Conservation (phyloP, 306 rosid species). For the Lablab purpureus region DNA sequence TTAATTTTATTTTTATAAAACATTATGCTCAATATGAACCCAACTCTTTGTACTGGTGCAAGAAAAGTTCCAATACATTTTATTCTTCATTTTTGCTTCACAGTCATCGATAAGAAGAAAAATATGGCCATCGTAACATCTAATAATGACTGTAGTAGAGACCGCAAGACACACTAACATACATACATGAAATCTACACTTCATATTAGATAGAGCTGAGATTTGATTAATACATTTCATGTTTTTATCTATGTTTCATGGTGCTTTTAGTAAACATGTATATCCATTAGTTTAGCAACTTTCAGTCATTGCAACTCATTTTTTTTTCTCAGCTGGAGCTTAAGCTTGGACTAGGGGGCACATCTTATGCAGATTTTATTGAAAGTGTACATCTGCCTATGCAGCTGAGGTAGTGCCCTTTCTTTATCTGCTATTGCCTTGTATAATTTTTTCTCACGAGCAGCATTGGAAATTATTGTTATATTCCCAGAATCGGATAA, state of each 20-base stretch:
- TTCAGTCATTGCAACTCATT: conserved; percentile 1
- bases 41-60: conserved; percentile 16
- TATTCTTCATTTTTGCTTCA: conserved; percentile 18
- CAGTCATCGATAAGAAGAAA: conserved; percentile 20
- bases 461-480: background rate
- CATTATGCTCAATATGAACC: conserved; percentile 22
- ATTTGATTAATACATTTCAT: conserved; percentile 1
- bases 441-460: conserved; percentile 17
- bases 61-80: conserved; percentile 13
- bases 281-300: conserved; percentile 35
- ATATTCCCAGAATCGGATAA: background rate
- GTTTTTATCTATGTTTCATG: conserved; percentile 8
- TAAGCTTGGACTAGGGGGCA: conserved; percentile 94
- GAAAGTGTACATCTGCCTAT: conserved; percentile 80
- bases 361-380: conserved; percentile 91
- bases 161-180: background rate
- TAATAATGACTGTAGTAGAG: background rate
- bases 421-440: background rate
- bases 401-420: conserved; percentile 87
- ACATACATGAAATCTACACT: background rate
- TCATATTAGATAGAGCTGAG: background rate
- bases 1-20: conserved; percentile 13
- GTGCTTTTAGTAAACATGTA: background rate
- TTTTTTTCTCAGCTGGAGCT: conserved; percentile 80
- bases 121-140: background rate